A percentile compares a stretch with the other conserved stretches of the same genome.
Conservation (phyloP, 2,329 filamentous ascomycete genomes). For the Cladophialophora chaetospira region DNA sequence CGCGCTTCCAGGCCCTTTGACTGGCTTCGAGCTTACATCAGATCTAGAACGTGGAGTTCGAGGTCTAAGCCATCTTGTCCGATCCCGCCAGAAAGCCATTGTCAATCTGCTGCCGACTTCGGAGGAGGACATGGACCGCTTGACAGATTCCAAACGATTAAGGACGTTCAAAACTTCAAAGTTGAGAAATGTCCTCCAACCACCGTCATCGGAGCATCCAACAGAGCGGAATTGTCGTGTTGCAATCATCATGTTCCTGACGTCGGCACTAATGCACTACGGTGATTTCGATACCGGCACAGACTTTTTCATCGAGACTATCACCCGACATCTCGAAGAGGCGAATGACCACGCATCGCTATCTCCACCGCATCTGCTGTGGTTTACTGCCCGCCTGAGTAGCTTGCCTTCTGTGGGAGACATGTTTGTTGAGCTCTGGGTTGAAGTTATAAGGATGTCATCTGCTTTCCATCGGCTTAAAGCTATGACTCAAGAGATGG, state of each 20-base stretch:
- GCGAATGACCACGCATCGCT: slow-evolving; percentile 1
- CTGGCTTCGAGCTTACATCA: not conserved
- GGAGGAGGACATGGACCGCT: slow-evolving; percentile 9
- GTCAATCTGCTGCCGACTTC: slow-evolving; percentile 8
- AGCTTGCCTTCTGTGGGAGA: not conserved
- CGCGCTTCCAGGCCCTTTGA: slow-evolving; percentile 8
- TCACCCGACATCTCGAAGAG: slow-evolving; percentile 2
- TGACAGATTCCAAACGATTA: slow-evolving; percentile 1
- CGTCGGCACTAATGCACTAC: slow-evolving; percentile 6
- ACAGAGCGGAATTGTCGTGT: slow-evolving; percentile 7
- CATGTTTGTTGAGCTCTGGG: slow-evolving; percentile 5
- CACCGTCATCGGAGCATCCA: not conserved
- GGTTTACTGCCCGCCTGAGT: slow-evolving; percentile 1
- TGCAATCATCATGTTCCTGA: slow-evolving; percentile 6
- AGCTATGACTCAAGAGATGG: not conserved
- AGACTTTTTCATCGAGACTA: slow-evolving; percentile 4
- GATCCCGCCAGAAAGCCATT: slow-evolving; percentile 7
- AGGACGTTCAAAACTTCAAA: slow-evolving; percentile 2
- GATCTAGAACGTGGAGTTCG: not conserved
- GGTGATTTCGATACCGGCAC: slow-evolving; percentile 8
- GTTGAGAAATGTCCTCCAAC: not conserved
- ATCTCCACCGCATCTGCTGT: slow-evolving; percentile 7
- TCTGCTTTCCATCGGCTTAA: slow-evolving; percentile 5
- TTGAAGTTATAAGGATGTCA: slow-evolving; percentile 1
- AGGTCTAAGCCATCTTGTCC: slow-evolving; percentile 7